phyloP scores from a whole-genome alignment of 352 stramenopile species.

The Phytophthora chlamydospora region DNA sequence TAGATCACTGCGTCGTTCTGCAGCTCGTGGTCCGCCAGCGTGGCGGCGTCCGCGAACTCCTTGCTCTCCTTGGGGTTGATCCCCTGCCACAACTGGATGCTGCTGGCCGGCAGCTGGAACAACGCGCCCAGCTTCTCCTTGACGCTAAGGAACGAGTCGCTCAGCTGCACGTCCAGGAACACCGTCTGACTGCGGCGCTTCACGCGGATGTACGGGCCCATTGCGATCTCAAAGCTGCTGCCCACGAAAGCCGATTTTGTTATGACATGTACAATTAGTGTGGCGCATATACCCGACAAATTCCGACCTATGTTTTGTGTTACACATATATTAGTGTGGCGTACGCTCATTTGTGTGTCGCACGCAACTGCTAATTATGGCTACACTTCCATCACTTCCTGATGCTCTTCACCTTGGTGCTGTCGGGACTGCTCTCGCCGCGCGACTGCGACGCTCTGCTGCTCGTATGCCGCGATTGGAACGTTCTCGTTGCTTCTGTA shows the following conservation, averaged over 20 bases:
- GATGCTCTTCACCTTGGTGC: conserved; percentile 27
- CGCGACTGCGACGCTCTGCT: conserved; percentile 23
- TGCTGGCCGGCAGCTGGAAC: conserved; percentile 58
- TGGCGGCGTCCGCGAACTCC: conserved; percentile 79
- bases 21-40: conserved; percentile 82
- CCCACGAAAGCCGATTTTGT: no score
- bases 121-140: conserved; percentile 83
- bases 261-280: no score
- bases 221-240: conserved; percentile 8
- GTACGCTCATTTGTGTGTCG: no score
- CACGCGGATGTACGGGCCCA: conserved; percentile 86
- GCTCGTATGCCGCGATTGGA: conserved; percentile 43
- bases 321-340: no score
- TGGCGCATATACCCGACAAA: no score
- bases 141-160: conserved; percentile 81
- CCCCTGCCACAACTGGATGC: conserved; percentile 77
- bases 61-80: conserved; percentile 79
- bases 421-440: conserved; percentile 24
- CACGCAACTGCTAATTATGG: no score
- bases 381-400: conserved; percentile 8
- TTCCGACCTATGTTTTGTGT: no score
- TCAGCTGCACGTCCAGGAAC: conserved; percentile 84
- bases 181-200: conserved; percentile 89
- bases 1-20: conserved; percentile 86
- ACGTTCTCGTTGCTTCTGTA: conserved; percentile 23